phyloP scores from a whole-genome alignment of 129 eudicot genomes.

The Arctium minus region DNA sequence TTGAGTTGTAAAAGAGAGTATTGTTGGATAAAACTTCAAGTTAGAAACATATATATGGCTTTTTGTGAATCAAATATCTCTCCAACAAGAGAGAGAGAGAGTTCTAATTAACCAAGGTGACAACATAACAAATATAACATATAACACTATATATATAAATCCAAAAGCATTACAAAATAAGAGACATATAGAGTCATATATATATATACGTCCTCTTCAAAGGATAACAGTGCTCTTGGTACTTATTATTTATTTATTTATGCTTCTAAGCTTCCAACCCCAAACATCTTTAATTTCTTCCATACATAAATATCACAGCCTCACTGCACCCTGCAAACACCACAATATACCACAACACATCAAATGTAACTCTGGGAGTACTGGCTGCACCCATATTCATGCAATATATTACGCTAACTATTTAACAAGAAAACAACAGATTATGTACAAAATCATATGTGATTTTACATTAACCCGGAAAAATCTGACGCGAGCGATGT shows the following conservation, averaged over 20 bases:
- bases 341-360: neutral
- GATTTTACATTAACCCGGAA: too few species aligned
- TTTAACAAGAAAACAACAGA: too few species aligned
- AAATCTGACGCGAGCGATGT: too few species aligned
- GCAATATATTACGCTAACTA: neutral
- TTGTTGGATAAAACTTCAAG: too few species aligned
- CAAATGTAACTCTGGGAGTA: neutral
- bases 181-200: neutral
- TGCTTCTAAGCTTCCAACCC: neutral
- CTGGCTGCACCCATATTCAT: neutral
- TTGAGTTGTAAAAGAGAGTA: too few species aligned
- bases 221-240: neutral
- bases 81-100: too few species aligned
- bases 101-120: too few species aligned
- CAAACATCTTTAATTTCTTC: neutral
- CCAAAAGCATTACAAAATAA: neutral
- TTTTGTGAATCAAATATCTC: too few species aligned
- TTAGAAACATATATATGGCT: too few species aligned
- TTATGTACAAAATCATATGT: too few species aligned
- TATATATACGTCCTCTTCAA: neutral
- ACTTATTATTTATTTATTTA: neutral
- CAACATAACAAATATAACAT: too few species aligned
- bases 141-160: neutral
- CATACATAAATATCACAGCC: conserved; percentile 2
- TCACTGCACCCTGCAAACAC: conserved; percentile 5